Conservation (phyloP, 352 stramenopile species). For the Phytopythium cucurbitacearum region DNA sequence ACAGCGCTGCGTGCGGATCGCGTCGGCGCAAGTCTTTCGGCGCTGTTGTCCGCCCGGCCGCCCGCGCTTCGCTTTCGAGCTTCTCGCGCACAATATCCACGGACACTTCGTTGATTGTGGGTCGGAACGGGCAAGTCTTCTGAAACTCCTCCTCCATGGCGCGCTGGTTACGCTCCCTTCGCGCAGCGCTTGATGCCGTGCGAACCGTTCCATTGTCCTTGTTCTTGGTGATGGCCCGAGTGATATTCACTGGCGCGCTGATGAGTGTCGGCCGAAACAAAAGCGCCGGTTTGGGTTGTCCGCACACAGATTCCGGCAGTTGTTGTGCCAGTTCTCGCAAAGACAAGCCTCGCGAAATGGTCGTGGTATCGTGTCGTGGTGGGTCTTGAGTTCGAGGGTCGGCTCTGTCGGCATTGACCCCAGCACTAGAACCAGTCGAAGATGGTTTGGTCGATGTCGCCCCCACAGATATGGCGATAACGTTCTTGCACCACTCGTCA, state of each 20-base stretch:
- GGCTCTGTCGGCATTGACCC: background rate
- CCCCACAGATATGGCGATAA: constrained; percentile 19
- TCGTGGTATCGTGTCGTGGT: background rate
- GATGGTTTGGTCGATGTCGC: background rate
- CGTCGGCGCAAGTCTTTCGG: constrained; percentile 8
- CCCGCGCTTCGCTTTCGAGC: constrained; percentile 34
- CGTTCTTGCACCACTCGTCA: constrained; percentile 58
- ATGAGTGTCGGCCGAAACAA: constrained; percentile 73
- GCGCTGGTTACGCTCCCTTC: constrained; percentile 47
- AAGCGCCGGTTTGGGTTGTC: constrained; percentile 45
- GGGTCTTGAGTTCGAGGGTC: background rate
- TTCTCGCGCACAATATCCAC: constrained; percentile 75
- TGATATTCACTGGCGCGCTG: constrained; percentile 17
- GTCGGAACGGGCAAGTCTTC: constrained; percentile 61
- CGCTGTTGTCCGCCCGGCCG: constrained; percentile 2
- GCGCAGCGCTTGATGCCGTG: constrained; percentile 10
- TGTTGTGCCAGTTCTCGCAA: background rate
- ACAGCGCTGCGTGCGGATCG: constrained; percentile 59
- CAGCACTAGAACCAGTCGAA: background rate
- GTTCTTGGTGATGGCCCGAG: constrained; percentile 27
- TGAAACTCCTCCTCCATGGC: constrained; percentile 64
- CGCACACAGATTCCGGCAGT: constrained; percentile 35
- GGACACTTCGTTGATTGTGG: constrained; percentile 68
- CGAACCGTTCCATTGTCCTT: constrained; percentile 31
- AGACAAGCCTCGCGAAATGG: background rate